Percentiles rank a stretch among this genome's conserved stretches.
Evolutionary conservation across 225 moss, liverwort and hornwort species (phyloP).

Genomic region (Bryum argenteum): DNA sequence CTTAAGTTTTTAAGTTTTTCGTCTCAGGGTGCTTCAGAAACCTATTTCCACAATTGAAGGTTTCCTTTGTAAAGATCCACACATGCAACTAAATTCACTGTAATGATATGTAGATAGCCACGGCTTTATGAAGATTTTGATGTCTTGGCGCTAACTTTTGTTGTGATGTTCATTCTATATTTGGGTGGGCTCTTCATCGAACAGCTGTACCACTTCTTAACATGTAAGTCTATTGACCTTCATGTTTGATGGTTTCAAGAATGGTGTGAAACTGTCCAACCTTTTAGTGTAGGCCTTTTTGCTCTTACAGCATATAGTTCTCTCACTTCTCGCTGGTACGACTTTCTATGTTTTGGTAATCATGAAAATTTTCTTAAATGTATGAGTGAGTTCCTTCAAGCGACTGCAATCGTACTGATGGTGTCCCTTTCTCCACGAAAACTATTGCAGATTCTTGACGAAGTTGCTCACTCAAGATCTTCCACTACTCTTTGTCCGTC

Average conservation of each 20-base stretch:
- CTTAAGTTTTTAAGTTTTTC: conserved; percentile 2
- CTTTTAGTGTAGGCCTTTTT: neutral
- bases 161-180: conserved; percentile 27
- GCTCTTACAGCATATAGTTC: conserved; percentile 8
- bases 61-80: conserved; percentile 11
- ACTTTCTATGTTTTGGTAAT: neutral
- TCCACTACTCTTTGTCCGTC: conserved; percentile 87
- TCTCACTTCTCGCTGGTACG: neutral
- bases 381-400: conserved; percentile 13
- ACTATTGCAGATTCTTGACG: conserved; percentile 76
- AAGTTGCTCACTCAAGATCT: conserved; percentile 91
- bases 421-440: conserved; percentile 17
- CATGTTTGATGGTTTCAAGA: conserved; percentile 12
- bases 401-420: conserved; percentile 18
- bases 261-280: neutral
- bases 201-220: conserved; percentile 63
- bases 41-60: neutral
- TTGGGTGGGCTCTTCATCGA: conserved; percentile 30
- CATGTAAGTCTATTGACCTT: conserved; percentile 43
- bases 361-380: neutral
- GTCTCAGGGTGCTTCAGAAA: conserved; percentile 13
- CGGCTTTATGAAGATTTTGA: conserved; percentile 1
- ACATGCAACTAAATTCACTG: neutral
- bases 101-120: conserved; percentile 13
- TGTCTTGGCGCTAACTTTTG: conserved; percentile 29